These are phyloP conservation scores for Talaromyces islandicus DNA, from an alignment of 2,329 filamentous ascomycete genomes.

Conservation along the genomic window DNA sequence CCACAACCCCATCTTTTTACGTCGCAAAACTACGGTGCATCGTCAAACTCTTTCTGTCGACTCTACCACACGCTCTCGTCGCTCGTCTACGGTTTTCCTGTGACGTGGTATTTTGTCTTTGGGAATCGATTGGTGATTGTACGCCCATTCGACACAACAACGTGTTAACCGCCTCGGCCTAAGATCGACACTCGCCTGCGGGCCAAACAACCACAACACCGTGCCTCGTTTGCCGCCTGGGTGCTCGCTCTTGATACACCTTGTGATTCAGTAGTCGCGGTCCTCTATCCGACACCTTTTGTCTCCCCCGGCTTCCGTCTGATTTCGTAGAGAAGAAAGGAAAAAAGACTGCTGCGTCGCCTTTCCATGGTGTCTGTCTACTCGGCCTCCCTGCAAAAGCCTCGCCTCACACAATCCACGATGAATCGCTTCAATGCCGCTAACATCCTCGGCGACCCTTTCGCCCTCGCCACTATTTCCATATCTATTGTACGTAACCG, in stretches of 20 bases:
- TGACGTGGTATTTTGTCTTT: not conserved
- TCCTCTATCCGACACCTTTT: not conserved
- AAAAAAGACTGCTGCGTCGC: not conserved
- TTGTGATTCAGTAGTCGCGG: not conserved
- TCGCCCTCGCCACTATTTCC: slow-evolving; percentile 88
- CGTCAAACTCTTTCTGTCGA: not conserved
- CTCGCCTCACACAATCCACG: slow-evolving; percentile 11
- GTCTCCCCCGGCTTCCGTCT: not conserved
- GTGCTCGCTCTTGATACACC: not conserved
- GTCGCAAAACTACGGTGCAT: not conserved
- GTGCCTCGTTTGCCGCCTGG: not conserved
- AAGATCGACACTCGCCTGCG: not conserved
- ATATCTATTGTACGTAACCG: slow-evolving; percentile 72
- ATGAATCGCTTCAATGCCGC: slow-evolving; percentile 64
- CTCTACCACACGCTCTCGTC: not conserved
- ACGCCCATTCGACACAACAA: not conserved
- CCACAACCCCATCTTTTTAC: not conserved
- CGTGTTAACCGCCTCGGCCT: not conserved
- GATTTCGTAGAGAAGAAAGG: not conserved
- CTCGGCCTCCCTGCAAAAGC: not conserved
- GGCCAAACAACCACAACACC: not conserved
- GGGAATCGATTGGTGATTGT: not conserved
- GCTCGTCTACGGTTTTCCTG: not conserved
- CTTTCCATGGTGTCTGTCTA: not conserved
- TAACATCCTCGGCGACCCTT: slow-evolving; percentile 93